These are phyloP conservation scores for Hygrophila difformis DNA, from an alignment of 257 asterid species.

Conservation along the genomic window DNA sequence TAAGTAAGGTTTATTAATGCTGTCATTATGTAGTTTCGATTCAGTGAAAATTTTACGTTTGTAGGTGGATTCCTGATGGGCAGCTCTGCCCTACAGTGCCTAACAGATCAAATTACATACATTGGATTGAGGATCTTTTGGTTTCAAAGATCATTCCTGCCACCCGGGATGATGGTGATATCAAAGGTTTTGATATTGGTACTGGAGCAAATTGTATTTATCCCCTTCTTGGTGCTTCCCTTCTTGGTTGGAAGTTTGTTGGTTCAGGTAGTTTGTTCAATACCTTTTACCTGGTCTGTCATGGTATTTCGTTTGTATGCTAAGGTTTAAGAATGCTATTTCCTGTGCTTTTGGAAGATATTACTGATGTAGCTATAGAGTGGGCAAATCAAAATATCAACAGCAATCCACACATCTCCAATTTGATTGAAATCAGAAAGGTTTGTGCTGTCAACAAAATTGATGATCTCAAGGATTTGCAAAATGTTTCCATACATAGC, in stretches of 20 bases:
- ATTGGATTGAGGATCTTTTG: slow-evolving; percentile 86
- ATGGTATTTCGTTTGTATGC: slow-evolving; percentile 5
- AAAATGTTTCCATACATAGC: slow-evolving; percentile 12
- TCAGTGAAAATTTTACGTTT: slow-evolving; percentile 13
- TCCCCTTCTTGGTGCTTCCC: slow-evolving; percentile 96
- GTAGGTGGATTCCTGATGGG: slow-evolving; percentile 99
- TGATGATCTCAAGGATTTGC: slow-evolving; percentile 14
- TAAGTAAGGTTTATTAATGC: no score
- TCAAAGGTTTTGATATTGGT: slow-evolving; percentile 85
- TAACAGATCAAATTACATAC: slow-evolving; percentile 88
- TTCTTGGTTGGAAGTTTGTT: slow-evolving; percentile 87
- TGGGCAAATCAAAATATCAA: slow-evolving; percentile 74
- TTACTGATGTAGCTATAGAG: slow-evolving; percentile 81
- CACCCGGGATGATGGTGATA: slow-evolving; percentile 18
- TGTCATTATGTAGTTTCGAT: no score
- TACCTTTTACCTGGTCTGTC: neutral
- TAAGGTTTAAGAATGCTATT: neutral
- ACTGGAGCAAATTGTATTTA: slow-evolving; percentile 93
- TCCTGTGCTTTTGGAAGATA: slow-evolving; percentile 36
- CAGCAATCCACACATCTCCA: slow-evolving; percentile 64
- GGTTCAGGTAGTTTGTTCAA: slow-evolving; percentile 52
- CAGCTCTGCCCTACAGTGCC: slow-evolving; percentile 98
- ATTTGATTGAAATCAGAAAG: slow-evolving; percentile 70
- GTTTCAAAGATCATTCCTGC: slow-evolving; percentile 46
- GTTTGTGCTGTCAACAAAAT: slow-evolving; percentile 20